These are phyloP conservation scores for Penicillium steckii DNA, from an alignment of 495 filamentous ascomycete genomes.

Conservation along the genomic window DNA sequence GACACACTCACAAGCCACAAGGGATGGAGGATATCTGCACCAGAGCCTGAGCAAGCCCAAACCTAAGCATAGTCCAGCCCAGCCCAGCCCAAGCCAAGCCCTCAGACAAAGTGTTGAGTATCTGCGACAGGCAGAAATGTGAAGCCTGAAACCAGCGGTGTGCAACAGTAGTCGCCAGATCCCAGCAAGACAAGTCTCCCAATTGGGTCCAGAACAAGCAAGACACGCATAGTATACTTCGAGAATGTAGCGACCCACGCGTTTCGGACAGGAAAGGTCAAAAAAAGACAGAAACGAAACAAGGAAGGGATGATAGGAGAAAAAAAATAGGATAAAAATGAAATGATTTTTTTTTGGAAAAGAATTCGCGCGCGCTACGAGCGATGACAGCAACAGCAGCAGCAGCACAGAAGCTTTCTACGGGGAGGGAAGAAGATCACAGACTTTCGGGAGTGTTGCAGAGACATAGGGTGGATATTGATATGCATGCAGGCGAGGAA, in stretches of 20 bases:
- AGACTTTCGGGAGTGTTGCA: too few species aligned
- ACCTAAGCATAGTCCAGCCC: not conserved
- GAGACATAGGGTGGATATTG: not conserved
- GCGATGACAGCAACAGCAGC: not conserved
- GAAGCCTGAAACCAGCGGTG: slow-evolving; percentile 13
- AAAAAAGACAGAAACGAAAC: too few species aligned
- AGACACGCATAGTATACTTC: slow-evolving; percentile 17
- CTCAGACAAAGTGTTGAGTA: not conserved
- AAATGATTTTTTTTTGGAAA: too few species aligned
- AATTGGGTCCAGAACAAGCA: not conserved
- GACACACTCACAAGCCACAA: not conserved
- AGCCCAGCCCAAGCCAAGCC: not conserved
- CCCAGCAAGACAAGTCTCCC: not conserved
- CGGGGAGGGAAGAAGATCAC: too few species aligned
- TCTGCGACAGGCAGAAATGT: not conserved
- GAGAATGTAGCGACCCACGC: slow-evolving; percentile 22
- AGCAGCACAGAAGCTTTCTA: too few species aligned
- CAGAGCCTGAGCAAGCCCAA: not conserved
- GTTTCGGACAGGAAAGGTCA: not conserved
- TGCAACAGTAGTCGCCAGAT: slow-evolving; percentile 1
- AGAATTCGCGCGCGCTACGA: slow-evolving; percentile 1
- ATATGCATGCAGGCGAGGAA: not conserved
- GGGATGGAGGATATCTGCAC: not conserved
- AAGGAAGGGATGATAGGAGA: too few species aligned
- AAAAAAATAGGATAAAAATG: too few species aligned